Evolutionary conservation across 2,329 filamentous ascomycete species (phyloP), one percentile per base, ranked within the genome.

Genomic region (Fusarium haematococcum): DNA sequence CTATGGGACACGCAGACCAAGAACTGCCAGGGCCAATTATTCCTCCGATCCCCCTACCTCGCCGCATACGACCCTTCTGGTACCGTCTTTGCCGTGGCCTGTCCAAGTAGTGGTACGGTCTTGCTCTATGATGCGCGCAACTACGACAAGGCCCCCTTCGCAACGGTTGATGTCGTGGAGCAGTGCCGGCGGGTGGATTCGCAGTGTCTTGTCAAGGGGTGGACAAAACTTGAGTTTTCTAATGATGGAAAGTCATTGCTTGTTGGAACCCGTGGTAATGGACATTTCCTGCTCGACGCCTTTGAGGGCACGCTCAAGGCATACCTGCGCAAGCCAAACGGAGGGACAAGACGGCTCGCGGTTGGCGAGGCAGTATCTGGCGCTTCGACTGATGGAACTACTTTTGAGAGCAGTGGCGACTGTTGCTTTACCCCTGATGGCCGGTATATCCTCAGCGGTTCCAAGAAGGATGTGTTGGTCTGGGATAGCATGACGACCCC

Each of bases 81-180:
- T 7, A 93, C 92, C 37, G 94, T 98, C 67, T 97, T 99, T 77
- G 97, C 96, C 20, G 91, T 98, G 57, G 97, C 92, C 5, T 97
- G 93, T 1, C 94, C 96, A 6, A 89, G 90, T 5, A 93, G 94
- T 45, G 94, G 95, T 57, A 91, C 91, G 4, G 87, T 99, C 57
- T 87, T 98, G 18, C 91, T 99, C 57, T 99, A 98, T 85, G 97
- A 99, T 82, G 90, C 95, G 75, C 93, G 95, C 75, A 97, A 98
- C 82, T 98, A 94, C 84, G 94, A 98, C 82, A 97, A 97, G 82
- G 91, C 93, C 6, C 97, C 97, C 0, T 97, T 99, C 79, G 89
- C 92, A 13, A 93, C 90, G 10, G 97, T 98, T 79, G 96, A 98
- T 79, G 86, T 98, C 18, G 84, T 91, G 27, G 90, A 92, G 65